Evolutionary conservation across 148 eudicot genomes (phyloP).

Genomic region (Beta vulgaris): DNA sequence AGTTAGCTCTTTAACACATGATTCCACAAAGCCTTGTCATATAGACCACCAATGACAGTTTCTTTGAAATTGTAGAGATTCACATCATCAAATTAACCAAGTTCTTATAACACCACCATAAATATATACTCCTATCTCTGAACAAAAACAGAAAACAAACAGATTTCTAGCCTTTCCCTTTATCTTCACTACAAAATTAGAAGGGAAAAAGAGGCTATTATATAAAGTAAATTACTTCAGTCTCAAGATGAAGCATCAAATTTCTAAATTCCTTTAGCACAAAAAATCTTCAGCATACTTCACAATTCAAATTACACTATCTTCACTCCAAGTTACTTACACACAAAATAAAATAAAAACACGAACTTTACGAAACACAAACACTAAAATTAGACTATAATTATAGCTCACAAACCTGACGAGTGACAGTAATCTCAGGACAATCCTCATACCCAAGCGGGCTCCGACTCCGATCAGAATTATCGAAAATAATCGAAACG

Average conservation of each 20-base stretch:
- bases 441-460: slow-evolving; percentile 91
- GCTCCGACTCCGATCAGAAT: slow-evolving; percentile 67
- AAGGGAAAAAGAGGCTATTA: too few species aligned
- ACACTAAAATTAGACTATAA: not conserved
- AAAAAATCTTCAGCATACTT: not conserved
- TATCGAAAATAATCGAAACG: slow-evolving; percentile 79
- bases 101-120: too few species aligned
- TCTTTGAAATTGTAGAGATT: too few species aligned
- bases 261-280: not conserved
- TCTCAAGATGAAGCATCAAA: not conserved
- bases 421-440: slow-evolving; percentile 84
- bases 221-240: too few species aligned
- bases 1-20: too few species aligned
- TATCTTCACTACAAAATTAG: too few species aligned
- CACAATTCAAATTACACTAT: too few species aligned
- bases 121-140: not conserved
- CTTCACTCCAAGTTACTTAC: not conserved
- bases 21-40: too few species aligned
- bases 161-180: too few species aligned
- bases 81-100: too few species aligned
- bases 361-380: not conserved
- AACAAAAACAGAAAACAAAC: too few species aligned
- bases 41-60: too few species aligned
- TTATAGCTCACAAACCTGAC: slow-evolving; percentile 61
- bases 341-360: not conserved